Evolutionary conservation across 768 basidiomycete genomes (phyloP).

Genomic region (Pisolithus albus): DNA sequence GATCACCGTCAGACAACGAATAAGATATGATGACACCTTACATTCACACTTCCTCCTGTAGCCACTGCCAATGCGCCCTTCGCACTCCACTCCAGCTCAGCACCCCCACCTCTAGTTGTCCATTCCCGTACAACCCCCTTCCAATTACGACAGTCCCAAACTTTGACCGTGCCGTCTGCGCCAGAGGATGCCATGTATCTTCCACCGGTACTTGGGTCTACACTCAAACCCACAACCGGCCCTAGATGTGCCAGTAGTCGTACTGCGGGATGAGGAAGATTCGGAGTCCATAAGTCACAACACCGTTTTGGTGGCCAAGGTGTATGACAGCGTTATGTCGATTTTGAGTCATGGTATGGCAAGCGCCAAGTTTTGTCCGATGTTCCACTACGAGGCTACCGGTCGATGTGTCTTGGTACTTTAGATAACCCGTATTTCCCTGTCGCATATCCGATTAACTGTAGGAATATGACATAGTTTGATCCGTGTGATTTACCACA

Average conservation of each 20-base stretch:
- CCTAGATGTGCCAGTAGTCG: slow-evolving; percentile 88
- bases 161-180: slow-evolving; percentile 80
- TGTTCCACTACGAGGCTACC: slow-evolving; percentile 82
- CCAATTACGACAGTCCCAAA: slow-evolving; percentile 98
- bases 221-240: slow-evolving; percentile 70
- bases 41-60: slow-evolving; percentile 78
- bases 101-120: slow-evolving; percentile 59
- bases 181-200: slow-evolving; percentile 90
- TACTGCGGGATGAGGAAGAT: slow-evolving; percentile 85
- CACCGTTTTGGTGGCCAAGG: slow-evolving; percentile 91
- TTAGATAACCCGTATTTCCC: slow-evolving; percentile 88
- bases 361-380: slow-evolving; percentile 84
- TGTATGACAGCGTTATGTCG: slow-evolving; percentile 89
- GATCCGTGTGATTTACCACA: slow-evolving; percentile 46
- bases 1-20: neutral
- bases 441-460: slow-evolving; percentile 15
- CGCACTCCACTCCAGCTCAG: slow-evolving; percentile 79
- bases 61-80: slow-evolving; percentile 78
- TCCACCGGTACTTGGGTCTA: slow-evolving; percentile 82
- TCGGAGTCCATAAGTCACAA: slow-evolving; percentile 97
- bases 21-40: slow-evolving; percentile 29
- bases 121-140: slow-evolving; percentile 79
- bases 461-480: neutral
- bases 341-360: slow-evolving; percentile 84
- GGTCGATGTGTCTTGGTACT: slow-evolving; percentile 96